A percentile compares a stretch with the other conserved stretches of the same genome.
Conservation (phyloP, 2,329 filamentous ascomycete genomes). For the Cladosporium sp. region DNA sequence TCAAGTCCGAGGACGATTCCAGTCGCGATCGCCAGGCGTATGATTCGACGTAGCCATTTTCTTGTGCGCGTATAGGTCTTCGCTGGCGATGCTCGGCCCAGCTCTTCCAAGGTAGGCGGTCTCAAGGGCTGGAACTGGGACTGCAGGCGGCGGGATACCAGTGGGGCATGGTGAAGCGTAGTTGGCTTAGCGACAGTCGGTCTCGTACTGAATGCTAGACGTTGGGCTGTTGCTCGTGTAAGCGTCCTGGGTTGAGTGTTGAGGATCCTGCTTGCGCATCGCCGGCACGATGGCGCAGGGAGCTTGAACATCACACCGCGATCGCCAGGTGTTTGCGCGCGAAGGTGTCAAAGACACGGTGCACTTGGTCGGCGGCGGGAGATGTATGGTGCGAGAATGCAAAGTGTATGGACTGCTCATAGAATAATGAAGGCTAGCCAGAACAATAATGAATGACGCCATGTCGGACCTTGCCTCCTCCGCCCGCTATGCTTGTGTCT, state of each 20-base stretch:
- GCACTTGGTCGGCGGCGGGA: not conserved
- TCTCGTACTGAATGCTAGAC: constrained; percentile 14
- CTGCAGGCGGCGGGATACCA: constrained; percentile 18
- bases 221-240: not conserved
- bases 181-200: constrained; percentile 2
- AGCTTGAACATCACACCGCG: constrained; percentile 12
- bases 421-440: not conserved
- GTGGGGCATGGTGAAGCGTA: not conserved
- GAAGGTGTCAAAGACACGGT: not conserved
- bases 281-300: constrained; percentile 26
- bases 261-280: constrained; percentile 26
- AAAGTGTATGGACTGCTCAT: not conserved
- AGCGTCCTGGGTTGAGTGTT: constrained; percentile 23
- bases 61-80: constrained; percentile 67
- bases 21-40: constrained; percentile 56
- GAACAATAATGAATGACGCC: constrained; percentile 8
- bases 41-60: constrained; percentile 72
- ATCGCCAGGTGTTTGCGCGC: not conserved
- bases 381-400: not conserved
- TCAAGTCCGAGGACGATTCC: constrained; percentile 67
- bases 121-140: constrained; percentile 40
- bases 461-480: not conserved
- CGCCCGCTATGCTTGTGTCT: not conserved
- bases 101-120: constrained; percentile 72
- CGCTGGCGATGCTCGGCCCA: constrained; percentile 67